Evolutionary conservation across 345 rosid species (phyloP), one percentile per base, ranked within the genome.

Genomic region (Eucalyptus erythrocorys): DNA sequence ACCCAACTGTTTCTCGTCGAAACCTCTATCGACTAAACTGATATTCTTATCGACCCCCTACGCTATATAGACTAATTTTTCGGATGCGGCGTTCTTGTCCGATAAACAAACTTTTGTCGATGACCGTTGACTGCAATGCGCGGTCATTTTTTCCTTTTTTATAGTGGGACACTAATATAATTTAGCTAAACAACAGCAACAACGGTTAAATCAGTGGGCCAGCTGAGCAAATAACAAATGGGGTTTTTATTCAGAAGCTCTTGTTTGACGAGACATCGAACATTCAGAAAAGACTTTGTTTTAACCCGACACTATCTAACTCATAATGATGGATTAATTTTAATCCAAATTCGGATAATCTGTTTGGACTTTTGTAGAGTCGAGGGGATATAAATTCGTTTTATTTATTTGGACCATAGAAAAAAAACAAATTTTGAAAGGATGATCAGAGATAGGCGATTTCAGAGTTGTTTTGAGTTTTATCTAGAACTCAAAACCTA

Each of bases 401-500:
- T 55, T 55, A 22, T 55, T 55, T 55, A 26, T 51, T 51, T 24
- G 30, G 61, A 55, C 13, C 1, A 2, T 2, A n/a, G 12, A 5
- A 55, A 55, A 55, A 55, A 22, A 5, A 4, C 0, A 55, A 55
- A 8, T 8, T 55, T 55, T 24, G 61, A 10, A 10, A 55, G 3
- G 13, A 55, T 55, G 61, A 55, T 55, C 3, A 16, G 1, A 3
- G 8, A 50, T 16, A 0, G 1, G 5, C 6, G 6, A 24, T 55
- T 55, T 10, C 1, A 2, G 1, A 51, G 30, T 22, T 3, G 3
- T 16, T 50, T 19, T 1, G 1, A 0, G 22, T 17, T 50, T 19
- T 50, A 50, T 1, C 6, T 22, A 1, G 61, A 10, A 48, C 1
- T 2, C 6, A 0, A 5, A 55, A 55, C 1, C 3, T 2, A 55